Evolutionary conservation across 2,329 filamentous ascomycete genomes (phyloP), one percentile per base, ranked within the genome.

Genomic region (Paraconiothyrium sp.): DNA sequence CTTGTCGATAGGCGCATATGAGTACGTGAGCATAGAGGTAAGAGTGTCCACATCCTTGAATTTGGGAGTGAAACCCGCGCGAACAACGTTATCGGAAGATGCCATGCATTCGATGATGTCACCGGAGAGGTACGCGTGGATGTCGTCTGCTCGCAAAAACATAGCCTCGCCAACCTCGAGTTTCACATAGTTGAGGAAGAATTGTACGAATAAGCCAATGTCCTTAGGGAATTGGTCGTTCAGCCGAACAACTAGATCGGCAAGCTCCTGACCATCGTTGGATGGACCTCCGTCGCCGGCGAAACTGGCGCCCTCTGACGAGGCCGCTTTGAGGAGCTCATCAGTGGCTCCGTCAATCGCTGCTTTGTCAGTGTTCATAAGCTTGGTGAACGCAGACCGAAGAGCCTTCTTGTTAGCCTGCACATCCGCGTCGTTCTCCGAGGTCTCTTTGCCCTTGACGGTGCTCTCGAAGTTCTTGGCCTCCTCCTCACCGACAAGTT

Each of bases 71-170:
- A 99, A 95, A 47, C 95, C 95, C 0, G 95, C 95, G 59, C 95
- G 93, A 55, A 99, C 94, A 39, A 99, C 95, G 69, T 99, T 99
- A 85, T 99, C 95, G n/a, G 92, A 97, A 9, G 93, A 91, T 0
- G 95, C 95, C 95, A 99, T 99, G 84, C 95, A 99, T 81, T 99
- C 95, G 77, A 99, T 93, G 70, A 99, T 97, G 75, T 99, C 94
- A 62, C 92, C 92, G 2, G 90, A 92, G 47, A 96, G 82, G 79
- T 99, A 99, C 52, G 95, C 95, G 78, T 99, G 95, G 72, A 98
- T 98, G 74, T 98, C 95, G 74, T 99, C 94, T 7, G 95, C 95
- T 72, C 93, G 92, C 39, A 99, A 85, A 82, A 98, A 99, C 84
- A 99, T 91, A 9, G 94, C 95, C 81, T 99, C 94, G 56, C 95